These are phyloP conservation scores for Geosmithia morbida DNA, from an alignment of 2,329 filamentous ascomycete genomes.

Conservation along the genomic window DNA sequence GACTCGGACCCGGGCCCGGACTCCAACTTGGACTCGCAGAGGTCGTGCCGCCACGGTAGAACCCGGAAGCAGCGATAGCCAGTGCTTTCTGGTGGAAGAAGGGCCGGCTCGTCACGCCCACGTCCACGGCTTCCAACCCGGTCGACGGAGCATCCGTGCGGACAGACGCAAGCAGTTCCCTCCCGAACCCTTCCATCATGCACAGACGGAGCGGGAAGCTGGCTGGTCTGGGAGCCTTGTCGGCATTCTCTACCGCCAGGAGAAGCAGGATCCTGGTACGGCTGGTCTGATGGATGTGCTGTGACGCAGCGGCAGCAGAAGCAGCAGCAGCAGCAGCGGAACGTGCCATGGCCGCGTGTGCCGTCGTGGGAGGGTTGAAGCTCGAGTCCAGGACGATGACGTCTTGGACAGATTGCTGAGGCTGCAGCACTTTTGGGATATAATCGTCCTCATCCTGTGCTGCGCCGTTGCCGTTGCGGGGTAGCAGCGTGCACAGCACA, in stretches of 20 bases:
- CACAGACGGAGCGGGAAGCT: conserved; percentile 51
- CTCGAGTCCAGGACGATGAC: conserved; percentile 51
- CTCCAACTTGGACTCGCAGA: too few species aligned
- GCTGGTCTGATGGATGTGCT: conserved; percentile 1
- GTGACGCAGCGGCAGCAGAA: conserved; percentile 9
- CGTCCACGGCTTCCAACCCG: conserved; percentile 32
- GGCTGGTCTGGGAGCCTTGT: conserved; percentile 53
- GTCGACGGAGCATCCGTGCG: conserved; percentile 2
- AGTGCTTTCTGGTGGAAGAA: conserved; percentile 61
- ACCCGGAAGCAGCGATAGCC: conserved; percentile 33
- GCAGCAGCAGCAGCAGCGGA: conserved; percentile 30
- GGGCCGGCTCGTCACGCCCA: conserved; percentile 56
- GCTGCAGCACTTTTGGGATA: not conserved
- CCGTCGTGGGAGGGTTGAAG: conserved; percentile 53
- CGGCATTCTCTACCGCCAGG: conserved; percentile 49
- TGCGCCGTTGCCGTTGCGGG: conserved; percentile 5
- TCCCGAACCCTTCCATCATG: conserved; percentile 58
- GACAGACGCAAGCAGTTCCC: conserved; percentile 28
- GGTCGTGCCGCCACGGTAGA: conserved; percentile 17
- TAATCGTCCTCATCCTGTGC: not conserved
- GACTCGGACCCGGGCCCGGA: too few species aligned
- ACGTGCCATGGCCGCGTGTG: conserved; percentile 42
- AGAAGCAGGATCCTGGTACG: conserved; percentile 32
- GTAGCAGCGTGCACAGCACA: conserved; percentile 25
- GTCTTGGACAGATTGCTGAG: conserved; percentile 2